Conservation (phyloP, 169 alveolate genomes). For the Blepharisma undulans region DNA sequence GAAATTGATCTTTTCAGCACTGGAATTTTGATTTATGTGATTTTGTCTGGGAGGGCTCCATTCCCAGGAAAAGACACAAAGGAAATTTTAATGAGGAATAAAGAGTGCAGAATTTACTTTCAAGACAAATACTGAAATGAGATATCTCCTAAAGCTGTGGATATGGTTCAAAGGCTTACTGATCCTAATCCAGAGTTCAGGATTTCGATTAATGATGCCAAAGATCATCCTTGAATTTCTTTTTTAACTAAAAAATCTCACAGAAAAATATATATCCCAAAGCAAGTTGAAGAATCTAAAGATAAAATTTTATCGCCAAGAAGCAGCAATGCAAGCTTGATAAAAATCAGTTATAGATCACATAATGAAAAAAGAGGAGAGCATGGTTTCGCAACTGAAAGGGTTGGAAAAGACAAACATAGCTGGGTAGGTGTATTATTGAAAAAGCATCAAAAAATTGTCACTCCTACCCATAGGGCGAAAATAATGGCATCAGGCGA, state of each 20-base stretch:
- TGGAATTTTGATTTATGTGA: slow-evolving; percentile 83
- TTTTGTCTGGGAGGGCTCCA: slow-evolving; percentile 89
- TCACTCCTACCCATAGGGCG: neutral
- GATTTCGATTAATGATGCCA: slow-evolving; percentile 11
- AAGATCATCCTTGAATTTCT: slow-evolving; percentile 37
- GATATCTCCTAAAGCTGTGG: slow-evolving; percentile 16
- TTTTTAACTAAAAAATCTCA: neutral
- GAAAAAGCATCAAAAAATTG: neutral
- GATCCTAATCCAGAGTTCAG: slow-evolving; percentile 36
- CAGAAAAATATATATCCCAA: neutral
- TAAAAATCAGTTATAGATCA: neutral
- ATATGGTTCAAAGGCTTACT: slow-evolving; percentile 13
- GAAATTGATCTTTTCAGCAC: slow-evolving; percentile 85
- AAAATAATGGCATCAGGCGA: neutral
- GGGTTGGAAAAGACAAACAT: neutral
- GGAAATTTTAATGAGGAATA: slow-evolving; percentile 67
- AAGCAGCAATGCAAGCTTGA: neutral
- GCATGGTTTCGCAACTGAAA: neutral
- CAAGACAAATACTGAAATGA: neutral
- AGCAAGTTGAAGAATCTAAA: too few species aligned
- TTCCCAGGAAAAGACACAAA: slow-evolving; percentile 81
- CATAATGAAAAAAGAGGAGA: neutral
- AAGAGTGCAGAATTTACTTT: neutral
- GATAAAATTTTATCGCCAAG: too few species aligned
- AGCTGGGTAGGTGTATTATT: neutral